phyloP scores from a whole-genome alignment of 441 rosid species.

The Theobroma grandiflorum region DNA sequence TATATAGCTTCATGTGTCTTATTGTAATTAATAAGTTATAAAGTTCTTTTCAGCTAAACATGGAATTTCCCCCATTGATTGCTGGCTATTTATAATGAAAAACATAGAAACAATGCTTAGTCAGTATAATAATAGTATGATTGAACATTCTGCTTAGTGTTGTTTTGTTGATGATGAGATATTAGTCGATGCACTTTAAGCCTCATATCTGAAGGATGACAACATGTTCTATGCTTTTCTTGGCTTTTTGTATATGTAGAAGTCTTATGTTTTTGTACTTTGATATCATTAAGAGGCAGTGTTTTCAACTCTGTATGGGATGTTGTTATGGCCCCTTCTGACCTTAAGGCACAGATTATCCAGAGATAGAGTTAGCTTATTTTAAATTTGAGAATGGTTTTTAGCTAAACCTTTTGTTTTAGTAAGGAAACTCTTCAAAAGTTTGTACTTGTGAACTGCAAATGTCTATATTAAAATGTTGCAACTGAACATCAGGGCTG shows the following conservation, averaged over 20 bases:
- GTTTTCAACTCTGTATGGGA: neutral
- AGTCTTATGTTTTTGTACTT: neutral
- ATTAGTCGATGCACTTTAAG: neutral
- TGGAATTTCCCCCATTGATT: neutral
- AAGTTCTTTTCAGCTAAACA: slow-evolving; percentile 19
- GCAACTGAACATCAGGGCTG: neutral
- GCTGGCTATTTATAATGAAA: slow-evolving; percentile 20
- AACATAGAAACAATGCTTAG: neutral
- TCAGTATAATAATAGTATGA: neutral
- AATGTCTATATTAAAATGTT: neutral
- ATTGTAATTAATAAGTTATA: slow-evolving; percentile 23
- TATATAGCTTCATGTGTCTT: slow-evolving; percentile 30
- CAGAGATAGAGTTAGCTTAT: neutral
- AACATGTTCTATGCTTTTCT: neutral
- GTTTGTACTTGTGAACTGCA: neutral
- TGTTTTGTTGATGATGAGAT: neutral
- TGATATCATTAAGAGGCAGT: neutral
- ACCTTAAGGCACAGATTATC: neutral
- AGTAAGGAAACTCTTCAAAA: neutral
- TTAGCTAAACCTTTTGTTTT: neutral
- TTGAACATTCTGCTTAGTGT: neutral
- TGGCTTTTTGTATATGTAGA: neutral
- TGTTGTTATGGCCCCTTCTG: neutral
- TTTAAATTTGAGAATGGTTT: neutral
- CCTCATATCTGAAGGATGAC: neutral